Base-by-base conservation (phyloP, 257 asterid genomes). In the Parsonsia alboflavescens region DNA sequence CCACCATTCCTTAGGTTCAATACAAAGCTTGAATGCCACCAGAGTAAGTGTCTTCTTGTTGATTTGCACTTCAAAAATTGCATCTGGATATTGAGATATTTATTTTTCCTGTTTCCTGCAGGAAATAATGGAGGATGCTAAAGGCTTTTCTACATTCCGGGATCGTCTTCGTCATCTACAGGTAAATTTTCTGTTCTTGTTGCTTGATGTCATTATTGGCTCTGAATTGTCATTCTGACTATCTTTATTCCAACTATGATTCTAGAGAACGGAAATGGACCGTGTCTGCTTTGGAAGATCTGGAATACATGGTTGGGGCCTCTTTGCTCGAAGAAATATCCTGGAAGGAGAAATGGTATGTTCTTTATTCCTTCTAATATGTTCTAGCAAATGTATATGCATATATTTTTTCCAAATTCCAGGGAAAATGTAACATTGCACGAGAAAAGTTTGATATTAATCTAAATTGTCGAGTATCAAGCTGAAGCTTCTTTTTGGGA, bases 251-350 rank as follows among this genome's bases (percentile, higher is more conserved):
- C 11, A 45, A 54, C 70, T 57, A 7, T 74, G 50, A 70, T 65
- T 84, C 61, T 90, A 95, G 99, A 92, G 84, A 84, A 95, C 94
- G 33, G 99, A 95, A 82, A 95, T 84, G 79, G 96, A 92, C 64
- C 87, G 91, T 71, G 97, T 95, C 79, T 89, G 96, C 91, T 95
- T 95, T 87, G 99, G 99, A 81, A 86, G 92, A 85, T 95, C 99
- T 70, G 97, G 87, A 78, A 92, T 95, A 75, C 99, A 95, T 71
- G 94, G 98, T 69, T 95, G 99, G 99, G 99, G 99, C 77, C 92
- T 95, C 46, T 95, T 95, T 85, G 98, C 99, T 28, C 91, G 96
- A 73, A 84, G 90, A 81, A 75, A 87, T 81, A 92, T 95, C 78
- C 86, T 80, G 22, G 99, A 92, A 86, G 99, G 99, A 81, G 99